Evolutionary conservation across 1,139 yeast species (phyloP), one percentile per base, ranked within the genome.

Genomic region (Suhomyces maxii): DNA sequence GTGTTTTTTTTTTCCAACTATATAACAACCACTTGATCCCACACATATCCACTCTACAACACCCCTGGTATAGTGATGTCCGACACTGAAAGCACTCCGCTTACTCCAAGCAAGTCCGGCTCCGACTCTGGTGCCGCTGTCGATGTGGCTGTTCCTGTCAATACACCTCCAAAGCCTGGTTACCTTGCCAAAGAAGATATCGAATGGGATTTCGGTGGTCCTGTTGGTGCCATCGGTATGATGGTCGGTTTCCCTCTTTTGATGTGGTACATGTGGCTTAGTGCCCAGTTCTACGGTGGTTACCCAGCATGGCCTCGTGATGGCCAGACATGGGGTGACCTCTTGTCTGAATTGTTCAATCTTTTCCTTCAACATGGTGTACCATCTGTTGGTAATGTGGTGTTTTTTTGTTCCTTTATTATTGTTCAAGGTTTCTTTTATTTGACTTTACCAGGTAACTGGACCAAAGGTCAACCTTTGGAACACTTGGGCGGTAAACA

Each of bases 201-300:
- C 52, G 91, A 84, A 60, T 89, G 82, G 70, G 99, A 93, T 59
- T 93, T 93, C 61, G 99, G 99, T 44, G 99, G 98, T 0, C 87
- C 96, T 23, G 64, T 76, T n/a, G 99, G 99, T 45, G 97, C 89
- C 37, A 50, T 84, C 14, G 90, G 93, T n/a, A 91, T 93, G 97
- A 83, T 93, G 84, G 63, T 80, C 41, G 96, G 96, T 2, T 95
- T 93, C 71, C 99, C 99, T 6, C 63, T 85, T 44, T 76, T 95
- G 61, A 93, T 93, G 99, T 89, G 87, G 79, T 93, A 93, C 70
- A 86, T 93, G 93, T 93, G 97, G 95, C 83, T 91, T 48, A 80
- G 91, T 61, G 93, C 95, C 50, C 79, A 82, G 55, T 89, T 86
- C 67, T 88, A 89, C 66, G 73, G 73, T 52, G 96, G 97, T 3